Percentiles rank a stretch among this genome's conserved stretches.
Conservation (phyloP, 2,329 filamentous ascomycete species). For the Lasiodiplodia sp. region DNA sequence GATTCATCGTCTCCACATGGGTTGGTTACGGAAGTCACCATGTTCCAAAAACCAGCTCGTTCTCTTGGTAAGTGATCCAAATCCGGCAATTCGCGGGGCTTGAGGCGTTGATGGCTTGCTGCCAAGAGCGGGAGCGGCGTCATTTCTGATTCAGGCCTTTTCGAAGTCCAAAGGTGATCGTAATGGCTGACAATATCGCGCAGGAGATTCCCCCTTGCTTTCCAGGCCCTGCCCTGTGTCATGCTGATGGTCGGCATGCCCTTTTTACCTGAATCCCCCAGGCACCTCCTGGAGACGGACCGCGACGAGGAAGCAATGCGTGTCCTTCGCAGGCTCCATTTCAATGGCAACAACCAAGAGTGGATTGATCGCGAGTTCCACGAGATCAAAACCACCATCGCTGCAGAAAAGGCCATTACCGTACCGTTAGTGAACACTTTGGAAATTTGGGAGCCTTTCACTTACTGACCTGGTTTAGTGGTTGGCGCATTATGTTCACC, state of each 20-base stretch:
- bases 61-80: conserved; percentile 40
- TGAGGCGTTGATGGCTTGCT: neutral
- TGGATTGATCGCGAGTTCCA: conserved; percentile 66
- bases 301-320: conserved; percentile 61
- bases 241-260: conserved; percentile 53
- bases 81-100: neutral
- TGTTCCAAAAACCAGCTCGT: conserved; percentile 45
- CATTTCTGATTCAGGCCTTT: neutral
- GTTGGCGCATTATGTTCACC: conserved; percentile 65
- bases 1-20: conserved; percentile 64
- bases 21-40: conserved; percentile 55
- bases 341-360: conserved; percentile 62
- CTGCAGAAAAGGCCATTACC: conserved; percentile 64
- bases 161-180: neutral
- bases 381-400: conserved; percentile 68
- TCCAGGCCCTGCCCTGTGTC: conserved; percentile 54
- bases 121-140: neutral
- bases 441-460: neutral
- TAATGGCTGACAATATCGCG: neutral
- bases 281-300: conserved; percentile 55
- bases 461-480: conserved; percentile 35
- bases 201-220: conserved; percentile 53
- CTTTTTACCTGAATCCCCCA: conserved; percentile 50
- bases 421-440: conserved; percentile 41
- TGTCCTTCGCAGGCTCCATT: conserved; percentile 59